Base-by-base conservation (phyloP, 2,329 filamentous ascomycete species). In the Raffaelea deltoideospora region DNA sequence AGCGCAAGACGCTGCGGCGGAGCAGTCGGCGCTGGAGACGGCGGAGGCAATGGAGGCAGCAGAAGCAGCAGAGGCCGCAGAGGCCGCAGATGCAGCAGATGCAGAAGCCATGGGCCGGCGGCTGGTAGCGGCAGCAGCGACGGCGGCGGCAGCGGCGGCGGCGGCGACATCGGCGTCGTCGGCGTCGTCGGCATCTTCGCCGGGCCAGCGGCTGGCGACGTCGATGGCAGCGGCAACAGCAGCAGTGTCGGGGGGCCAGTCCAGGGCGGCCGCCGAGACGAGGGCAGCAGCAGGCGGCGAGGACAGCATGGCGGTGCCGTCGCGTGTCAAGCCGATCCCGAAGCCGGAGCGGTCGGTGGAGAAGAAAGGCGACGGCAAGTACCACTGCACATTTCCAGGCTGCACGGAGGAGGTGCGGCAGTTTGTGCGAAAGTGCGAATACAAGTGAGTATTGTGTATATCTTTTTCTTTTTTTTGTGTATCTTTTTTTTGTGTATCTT, bases 371-470 rank as follows among this genome's bases (percentile, higher is more conserved):
- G 69, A 82, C 19, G 81, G 81, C n/a, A 78, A 83, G 50, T 90
- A 78, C 48, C 68, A 77, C 38, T 95, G 88, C 56, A 74, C 72
- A 14, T 72, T 75, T 46, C 58, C 67, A 0, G 76, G 79, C 38
- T 95, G 87, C 49, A 67, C 62, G 11, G 72, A 79, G 36, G 66
- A 76, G 5, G 50, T 66, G 5, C 69, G 66, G 31, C 69, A 69
- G 11, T 96, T 94, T 52, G 68, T 72, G 37, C 73, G 86, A 44
- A 88, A 84, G 47, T 94, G 87, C 60, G 87, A 94, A 61, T 95
- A 84, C 84, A 92, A 80, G 85, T 90, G 64, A 72, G 82, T 70
- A n/a, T 39, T n/a, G n/a, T n/a, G n/a, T n/a, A n/a, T n/a, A n/a
- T n/a, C n/a, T n/a, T n/a, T n/a, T n/a, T n/a, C n/a, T n/a, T n/a